Evolutionary conservation across 257 asterid species (phyloP).

Genomic region (Solanum tarapatanum): DNA sequence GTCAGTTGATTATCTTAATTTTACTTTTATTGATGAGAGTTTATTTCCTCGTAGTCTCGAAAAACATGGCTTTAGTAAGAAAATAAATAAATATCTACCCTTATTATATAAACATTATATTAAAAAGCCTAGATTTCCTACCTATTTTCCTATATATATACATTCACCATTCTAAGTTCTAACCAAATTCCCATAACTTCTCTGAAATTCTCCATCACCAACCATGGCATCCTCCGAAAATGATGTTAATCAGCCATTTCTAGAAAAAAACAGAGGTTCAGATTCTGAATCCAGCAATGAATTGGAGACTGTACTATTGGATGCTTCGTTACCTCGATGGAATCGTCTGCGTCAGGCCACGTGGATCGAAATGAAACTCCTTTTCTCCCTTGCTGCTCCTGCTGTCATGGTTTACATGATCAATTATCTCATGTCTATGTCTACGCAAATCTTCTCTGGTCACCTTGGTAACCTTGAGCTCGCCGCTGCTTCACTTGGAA

Average conservation of each 20-base stretch:
- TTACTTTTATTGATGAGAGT: background rate
- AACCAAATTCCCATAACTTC: background rate
- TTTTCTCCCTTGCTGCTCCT: conserved; percentile 10
- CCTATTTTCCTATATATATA: background rate
- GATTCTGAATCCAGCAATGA: background rate
- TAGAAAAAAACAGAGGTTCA: background rate
- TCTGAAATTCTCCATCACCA: background rate
- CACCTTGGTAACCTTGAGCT: conserved; percentile 19
- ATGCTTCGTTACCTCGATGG: background rate
- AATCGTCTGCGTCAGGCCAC: background rate
- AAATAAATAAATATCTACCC: background rate
- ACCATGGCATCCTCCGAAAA: background rate
- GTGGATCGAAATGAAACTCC: conserved; percentile 13
- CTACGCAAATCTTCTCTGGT: conserved; percentile 14
- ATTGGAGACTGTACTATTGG: background rate
- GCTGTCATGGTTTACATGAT: conserved; percentile 18
- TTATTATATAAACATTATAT: background rate
- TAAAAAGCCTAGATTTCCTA: background rate
- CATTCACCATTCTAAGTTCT: background rate
- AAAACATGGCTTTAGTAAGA: background rate
- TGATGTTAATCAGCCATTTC: background rate
- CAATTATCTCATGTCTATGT: conserved; percentile 15
- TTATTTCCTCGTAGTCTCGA: background rate
- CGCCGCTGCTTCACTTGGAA: conserved; percentile 16
- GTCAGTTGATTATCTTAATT: background rate